Conservation (phyloP, 75 land plant genomes). For the Pseudotsuga menziesii region DNA sequence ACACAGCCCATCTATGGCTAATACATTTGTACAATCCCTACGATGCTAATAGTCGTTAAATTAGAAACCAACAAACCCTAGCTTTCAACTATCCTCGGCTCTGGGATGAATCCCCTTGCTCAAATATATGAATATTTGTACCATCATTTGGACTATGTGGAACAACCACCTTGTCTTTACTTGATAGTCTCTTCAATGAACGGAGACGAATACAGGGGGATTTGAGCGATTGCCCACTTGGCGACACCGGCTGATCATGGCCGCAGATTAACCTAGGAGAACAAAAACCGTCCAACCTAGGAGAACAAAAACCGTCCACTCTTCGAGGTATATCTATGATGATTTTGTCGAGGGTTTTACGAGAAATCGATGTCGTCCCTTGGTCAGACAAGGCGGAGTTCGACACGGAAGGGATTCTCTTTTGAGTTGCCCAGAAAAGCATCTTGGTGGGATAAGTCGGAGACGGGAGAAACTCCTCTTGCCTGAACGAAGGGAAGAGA, state of each 20-base stretch:
- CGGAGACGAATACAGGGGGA: neutral
- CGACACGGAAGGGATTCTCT: neutral
- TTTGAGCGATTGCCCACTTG: neutral
- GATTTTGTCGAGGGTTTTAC: neutral
- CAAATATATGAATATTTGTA: neutral
- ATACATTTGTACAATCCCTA: too few species aligned
- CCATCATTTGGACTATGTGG: neutral
- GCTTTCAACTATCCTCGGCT: neutral
- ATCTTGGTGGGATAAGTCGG: neutral
- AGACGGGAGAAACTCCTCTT: neutral
- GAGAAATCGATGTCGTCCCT: neutral
- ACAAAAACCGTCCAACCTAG: neutral
- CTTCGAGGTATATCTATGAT: neutral
- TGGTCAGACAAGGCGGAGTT: neutral
- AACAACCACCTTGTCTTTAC: neutral
- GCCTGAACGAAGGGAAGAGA: neutral
- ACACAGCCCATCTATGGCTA: too few species aligned
- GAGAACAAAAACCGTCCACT: neutral
- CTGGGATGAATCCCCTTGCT: neutral
- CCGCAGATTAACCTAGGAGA: neutral
- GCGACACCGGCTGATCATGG: neutral
- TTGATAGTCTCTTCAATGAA: neutral
- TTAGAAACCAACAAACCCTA: neutral
- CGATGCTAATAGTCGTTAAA: too few species aligned
- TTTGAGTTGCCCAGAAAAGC: neutral